Percentiles rank a stretch among this genome's conserved stretches.
phyloP scores from a whole-genome alignment of 345 rosid genomes.

The Eutrema yunnanense region DNA sequence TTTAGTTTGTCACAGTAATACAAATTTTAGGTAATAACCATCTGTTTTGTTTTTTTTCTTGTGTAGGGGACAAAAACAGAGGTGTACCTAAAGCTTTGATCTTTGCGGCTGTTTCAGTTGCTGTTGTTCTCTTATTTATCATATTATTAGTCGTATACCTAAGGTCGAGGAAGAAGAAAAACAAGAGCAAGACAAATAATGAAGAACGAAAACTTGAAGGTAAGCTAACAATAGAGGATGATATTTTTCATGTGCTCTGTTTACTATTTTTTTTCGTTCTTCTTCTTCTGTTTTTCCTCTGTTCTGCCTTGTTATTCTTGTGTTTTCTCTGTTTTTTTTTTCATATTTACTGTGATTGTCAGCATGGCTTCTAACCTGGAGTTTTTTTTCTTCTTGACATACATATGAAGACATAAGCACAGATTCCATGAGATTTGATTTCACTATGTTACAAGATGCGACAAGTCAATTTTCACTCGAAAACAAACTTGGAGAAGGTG shows the following conservation, averaged over 20 bases:
- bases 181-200: neutral
- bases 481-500: conserved; percentile 33
- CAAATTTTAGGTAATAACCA: neutral
- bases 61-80: conserved; percentile 11
- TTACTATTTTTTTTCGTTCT: neutral
- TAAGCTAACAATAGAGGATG: neutral
- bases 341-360: neutral
- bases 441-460: conserved; percentile 21
- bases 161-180: neutral
- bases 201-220: neutral
- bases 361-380: neutral
- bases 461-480: conserved; percentile 20
- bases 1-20: neutral
- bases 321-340: neutral
- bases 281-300: neutral
- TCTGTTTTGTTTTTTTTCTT: neutral
- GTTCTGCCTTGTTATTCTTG: neutral
- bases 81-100: conserved; percentile 19
- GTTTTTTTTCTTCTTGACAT: neutral
- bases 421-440: conserved; percentile 18
- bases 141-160: neutral
- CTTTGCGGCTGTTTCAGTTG: neutral
- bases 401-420: neutral
- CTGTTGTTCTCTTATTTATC: neutral
- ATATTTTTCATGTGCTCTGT: too few relatives aligned